Percentiles rank a stretch among this genome's conserved stretches.
Conservation (phyloP, 805 yeast species). For the Candida maltosa region DNA sequence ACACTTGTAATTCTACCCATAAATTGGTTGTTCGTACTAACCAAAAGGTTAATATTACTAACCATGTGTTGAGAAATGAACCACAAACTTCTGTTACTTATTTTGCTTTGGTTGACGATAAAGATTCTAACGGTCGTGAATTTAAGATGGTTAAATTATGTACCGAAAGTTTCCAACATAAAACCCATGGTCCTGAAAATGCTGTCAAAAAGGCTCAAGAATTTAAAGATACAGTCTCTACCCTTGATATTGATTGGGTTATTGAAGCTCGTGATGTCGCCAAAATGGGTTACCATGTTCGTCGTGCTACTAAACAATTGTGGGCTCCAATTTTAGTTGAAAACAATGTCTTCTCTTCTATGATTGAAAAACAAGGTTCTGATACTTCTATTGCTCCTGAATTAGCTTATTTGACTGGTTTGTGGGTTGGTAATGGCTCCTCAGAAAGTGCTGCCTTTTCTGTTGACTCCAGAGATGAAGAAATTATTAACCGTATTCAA, state of each 20-base stretch:
- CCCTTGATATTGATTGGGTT: constrained; percentile 28
- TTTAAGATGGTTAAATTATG: constrained; percentile 17
- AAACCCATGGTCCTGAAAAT: constrained; percentile 16
- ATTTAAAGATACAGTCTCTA: constrained; percentile 14
- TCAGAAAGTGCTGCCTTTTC: constrained; percentile 23
- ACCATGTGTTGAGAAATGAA: constrained; percentile 11
- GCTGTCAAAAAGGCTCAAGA: constrained; percentile 16
- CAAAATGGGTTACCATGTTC: constrained; percentile 21
- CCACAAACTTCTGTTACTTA: constrained; percentile 17
- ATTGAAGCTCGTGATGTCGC: constrained; percentile 37
- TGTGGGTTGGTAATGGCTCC: constrained; percentile 37
- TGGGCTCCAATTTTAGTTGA: constrained; percentile 34
- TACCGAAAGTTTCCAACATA: constrained; percentile 17
- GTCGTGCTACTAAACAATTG: constrained; percentile 27
- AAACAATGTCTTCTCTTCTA: constrained; percentile 24
- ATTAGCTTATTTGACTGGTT: constrained; percentile 39
- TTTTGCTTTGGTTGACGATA: constrained; percentile 13
- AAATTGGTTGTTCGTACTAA: constrained; percentile 35
- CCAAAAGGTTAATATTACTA: constrained; percentile 15
- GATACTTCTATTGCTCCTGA: constrained; percentile 16
- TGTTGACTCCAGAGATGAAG: constrained; percentile 22
- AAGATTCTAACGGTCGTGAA: constrained; percentile 10
- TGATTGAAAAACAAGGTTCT: constrained; percentile 17
- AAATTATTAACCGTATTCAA: constrained; percentile 18
- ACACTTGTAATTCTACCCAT: constrained; percentile 37